phyloP scores from a whole-genome alignment of 306 rosid genomes.

The Hylodesmum podocarpum region DNA sequence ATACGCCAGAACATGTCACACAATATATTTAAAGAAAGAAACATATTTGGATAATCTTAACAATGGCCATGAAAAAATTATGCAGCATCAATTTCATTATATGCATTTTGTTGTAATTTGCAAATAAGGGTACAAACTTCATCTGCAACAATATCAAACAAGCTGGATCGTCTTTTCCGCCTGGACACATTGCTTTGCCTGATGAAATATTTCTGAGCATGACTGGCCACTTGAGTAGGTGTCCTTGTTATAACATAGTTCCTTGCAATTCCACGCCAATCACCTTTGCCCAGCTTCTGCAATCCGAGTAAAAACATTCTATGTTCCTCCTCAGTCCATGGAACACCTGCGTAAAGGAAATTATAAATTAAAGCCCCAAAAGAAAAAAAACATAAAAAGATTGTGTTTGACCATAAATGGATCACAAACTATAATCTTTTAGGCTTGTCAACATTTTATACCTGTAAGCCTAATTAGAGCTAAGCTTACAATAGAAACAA shows the following conservation, averaged over 20 bases:
- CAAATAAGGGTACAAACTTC: conserved; percentile 67
- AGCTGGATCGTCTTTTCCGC: conserved; percentile 95
- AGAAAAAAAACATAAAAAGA: background rate
- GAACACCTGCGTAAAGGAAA: conserved; percentile 63
- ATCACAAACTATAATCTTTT: background rate
- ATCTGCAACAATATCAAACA: conserved; percentile 89
- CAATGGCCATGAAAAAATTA: background rate
- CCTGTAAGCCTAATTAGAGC: background rate
- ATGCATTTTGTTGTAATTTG: conserved; percentile 15
- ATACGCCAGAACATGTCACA: conserved; percentile 7
- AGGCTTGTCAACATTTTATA: background rate
- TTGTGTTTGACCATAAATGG: background rate
- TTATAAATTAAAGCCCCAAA: conserved; percentile 7
- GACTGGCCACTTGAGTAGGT: conserved; percentile 99
- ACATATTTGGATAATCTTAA: conserved; percentile 27
- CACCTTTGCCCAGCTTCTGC: conserved; percentile 98
- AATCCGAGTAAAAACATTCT: conserved; percentile 96
- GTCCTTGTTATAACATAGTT: conserved; percentile 91
- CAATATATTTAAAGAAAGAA: conserved; percentile 21
- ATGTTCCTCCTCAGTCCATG: conserved; percentile 99
- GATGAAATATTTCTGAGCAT: conserved; percentile 95
- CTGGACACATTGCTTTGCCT: conserved; percentile 92
- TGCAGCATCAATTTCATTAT: conserved; percentile 5
- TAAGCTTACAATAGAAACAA: background rate
- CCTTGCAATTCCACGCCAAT: conserved; percentile 99